These are phyloP conservation scores for Penicillium vulpinum DNA, from an alignment of 2,329 filamentous ascomycete genomes.

Conservation along the genomic window DNA sequence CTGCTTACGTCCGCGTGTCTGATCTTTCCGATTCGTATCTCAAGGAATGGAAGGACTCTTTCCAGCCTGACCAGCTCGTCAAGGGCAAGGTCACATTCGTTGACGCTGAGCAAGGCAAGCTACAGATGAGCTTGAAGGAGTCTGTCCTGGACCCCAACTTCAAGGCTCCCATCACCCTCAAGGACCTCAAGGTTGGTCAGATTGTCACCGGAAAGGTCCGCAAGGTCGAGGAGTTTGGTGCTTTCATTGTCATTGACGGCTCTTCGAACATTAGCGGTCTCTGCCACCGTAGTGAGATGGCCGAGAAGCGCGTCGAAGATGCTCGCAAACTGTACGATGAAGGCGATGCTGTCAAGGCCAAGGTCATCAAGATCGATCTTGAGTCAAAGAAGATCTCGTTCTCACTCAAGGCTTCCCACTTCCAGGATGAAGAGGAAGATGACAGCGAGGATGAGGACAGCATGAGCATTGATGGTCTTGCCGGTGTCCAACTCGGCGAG, in stretches of 20 bases:
- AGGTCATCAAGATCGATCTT: conserved; percentile 74
- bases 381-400: conserved; percentile 80
- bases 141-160: conserved; percentile 81
- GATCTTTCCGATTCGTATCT: conserved; percentile 88
- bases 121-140: conserved; percentile 84
- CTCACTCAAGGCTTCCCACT: conserved; percentile 89
- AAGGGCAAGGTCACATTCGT: conserved; percentile 78
- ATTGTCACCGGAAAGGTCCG: conserved; percentile 85
- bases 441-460: conserved; percentile 50
- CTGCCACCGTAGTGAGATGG: conserved; percentile 90
- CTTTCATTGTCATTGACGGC: conserved; percentile 86
- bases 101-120: conserved; percentile 66
- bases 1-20: conserved; percentile 78
- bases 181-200: conserved; percentile 77
- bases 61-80: conserved; percentile 85
- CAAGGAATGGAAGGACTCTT: conserved; percentile 92
- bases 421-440: conserved; percentile 61
- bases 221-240: conserved; percentile 92
- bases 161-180: conserved; percentile 68
- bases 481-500: conserved; percentile 36
- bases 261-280: conserved; percentile 88
- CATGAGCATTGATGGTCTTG: conserved; percentile 33
- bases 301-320: conserved; percentile 77
- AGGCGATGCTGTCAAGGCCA: conserved; percentile 91
- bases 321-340: conserved; percentile 86